Conservation (phyloP, 2,329 filamentous ascomycete species). For the Cladosporium cucumerinum region DNA sequence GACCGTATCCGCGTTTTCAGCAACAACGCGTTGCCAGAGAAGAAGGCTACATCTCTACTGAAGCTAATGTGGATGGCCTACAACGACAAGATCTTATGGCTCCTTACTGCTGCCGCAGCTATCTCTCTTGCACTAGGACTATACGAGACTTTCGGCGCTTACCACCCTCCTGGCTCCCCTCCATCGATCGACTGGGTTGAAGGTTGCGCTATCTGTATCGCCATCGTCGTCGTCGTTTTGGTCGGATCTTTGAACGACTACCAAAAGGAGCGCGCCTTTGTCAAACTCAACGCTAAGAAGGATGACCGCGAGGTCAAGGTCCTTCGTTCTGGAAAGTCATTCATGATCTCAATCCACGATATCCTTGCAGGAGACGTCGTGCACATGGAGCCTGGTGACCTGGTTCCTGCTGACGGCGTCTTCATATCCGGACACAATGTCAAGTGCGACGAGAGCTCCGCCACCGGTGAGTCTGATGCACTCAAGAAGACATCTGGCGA, state of each 20-base stretch:
- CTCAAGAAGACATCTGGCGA: slow-evolving; percentile 64
- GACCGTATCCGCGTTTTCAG: slow-evolving; percentile 70
- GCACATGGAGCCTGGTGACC: slow-evolving; percentile 68
- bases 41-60: slow-evolving; percentile 66
- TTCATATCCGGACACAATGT: slow-evolving; percentile 66
- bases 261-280: slow-evolving; percentile 78
- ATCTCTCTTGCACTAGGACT: slow-evolving; percentile 72
- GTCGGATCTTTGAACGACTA: slow-evolving; percentile 76
- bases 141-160: slow-evolving; percentile 57
- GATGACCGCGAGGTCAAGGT: slow-evolving; percentile 72
- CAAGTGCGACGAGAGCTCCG: slow-evolving; percentile 71
- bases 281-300: slow-evolving; percentile 77
- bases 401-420: slow-evolving; percentile 70
- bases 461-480: slow-evolving; percentile 72
- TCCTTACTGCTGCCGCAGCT: slow-evolving; percentile 66
- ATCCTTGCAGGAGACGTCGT: slow-evolving; percentile 71
- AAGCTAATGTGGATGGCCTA: slow-evolving; percentile 76
- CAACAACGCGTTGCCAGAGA: slow-evolving; percentile 66
- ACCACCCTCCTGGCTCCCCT: slow-evolving; percentile 53
- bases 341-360: slow-evolving; percentile 67
- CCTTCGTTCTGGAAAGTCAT: slow-evolving; percentile 66
- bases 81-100: slow-evolving; percentile 74
- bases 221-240: slow-evolving; percentile 72
- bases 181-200: slow-evolving; percentile 77
- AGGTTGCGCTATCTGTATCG: slow-evolving; percentile 73